Evolutionary conservation across 1,139 yeast species (phyloP).

Genomic region (Yamadazyma spencermartinsiae): DNA sequence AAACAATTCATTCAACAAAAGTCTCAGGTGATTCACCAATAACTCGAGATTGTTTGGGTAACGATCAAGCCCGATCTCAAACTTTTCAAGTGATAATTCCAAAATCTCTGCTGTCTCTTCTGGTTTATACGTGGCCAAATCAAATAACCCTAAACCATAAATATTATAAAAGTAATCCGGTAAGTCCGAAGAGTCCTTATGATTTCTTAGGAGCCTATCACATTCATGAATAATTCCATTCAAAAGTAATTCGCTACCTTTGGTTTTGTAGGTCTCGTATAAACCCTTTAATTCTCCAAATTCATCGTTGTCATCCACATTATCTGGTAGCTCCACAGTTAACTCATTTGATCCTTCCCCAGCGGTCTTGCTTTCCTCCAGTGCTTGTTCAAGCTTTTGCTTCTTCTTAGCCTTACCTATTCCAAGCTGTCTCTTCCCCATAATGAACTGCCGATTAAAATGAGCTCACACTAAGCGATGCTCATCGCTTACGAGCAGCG

Average conservation of each 20-base stretch:
- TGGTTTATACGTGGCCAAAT: constrained; percentile 59
- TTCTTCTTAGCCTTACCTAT: constrained; percentile 64
- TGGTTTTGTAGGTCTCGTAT: constrained; percentile 59
- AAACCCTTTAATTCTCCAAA: constrained; percentile 70
- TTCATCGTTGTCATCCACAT: constrained; percentile 75
- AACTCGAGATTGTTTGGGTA: constrained; percentile 32
- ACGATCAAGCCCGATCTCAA: constrained; percentile 56
- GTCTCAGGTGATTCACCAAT: neutral
- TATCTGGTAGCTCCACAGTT: constrained; percentile 70
- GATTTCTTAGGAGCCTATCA: constrained; percentile 68
- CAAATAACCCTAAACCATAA: constrained; percentile 72
- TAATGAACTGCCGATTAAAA: constrained; percentile 16
- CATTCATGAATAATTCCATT: constrained; percentile 92
- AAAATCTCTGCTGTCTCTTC: constrained; percentile 35
- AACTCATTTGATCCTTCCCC: constrained; percentile 38
- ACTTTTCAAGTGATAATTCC: constrained; percentile 71
- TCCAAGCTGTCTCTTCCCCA: constrained; percentile 82
- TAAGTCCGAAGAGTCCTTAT: constrained; percentile 24
- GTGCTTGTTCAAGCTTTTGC: constrained; percentile 36
- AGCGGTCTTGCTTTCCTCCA: no score
- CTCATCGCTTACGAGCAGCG: constrained; percentile 1
- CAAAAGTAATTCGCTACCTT: constrained; percentile 62
- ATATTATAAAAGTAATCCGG: constrained; percentile 68
- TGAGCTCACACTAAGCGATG: constrained; percentile 2
- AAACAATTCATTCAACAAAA: constrained; percentile 2